Percentiles rank a stretch among this genome's conserved stretches.
These are phyloP conservation scores for Fusarium sp. DNA, from an alignment of 2,329 filamentous ascomycete genomes.

Conservation along the genomic window DNA sequence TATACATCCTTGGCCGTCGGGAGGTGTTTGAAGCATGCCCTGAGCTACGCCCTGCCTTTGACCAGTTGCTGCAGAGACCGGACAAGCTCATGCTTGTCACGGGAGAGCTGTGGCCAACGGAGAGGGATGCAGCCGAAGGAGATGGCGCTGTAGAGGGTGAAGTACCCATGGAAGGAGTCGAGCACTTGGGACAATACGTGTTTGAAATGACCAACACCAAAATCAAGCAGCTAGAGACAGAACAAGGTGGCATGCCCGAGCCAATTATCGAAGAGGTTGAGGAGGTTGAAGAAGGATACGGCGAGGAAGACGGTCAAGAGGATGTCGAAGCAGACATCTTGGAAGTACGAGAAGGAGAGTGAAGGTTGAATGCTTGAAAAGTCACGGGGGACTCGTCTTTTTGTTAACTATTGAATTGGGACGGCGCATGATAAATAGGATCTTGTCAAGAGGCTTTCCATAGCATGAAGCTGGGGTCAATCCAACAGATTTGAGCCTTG, in stretches of 20 bases:
- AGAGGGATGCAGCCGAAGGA: constrained; percentile 61
- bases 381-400: neutral
- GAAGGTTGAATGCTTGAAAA: constrained; percentile 10
- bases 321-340: constrained; percentile 50
- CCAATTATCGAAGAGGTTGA: constrained; percentile 44
- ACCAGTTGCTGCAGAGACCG: constrained; percentile 78
- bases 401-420: constrained; percentile 7
- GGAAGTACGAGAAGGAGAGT: constrained; percentile 51
- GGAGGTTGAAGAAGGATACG: constrained; percentile 47
- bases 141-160: constrained; percentile 61
- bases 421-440: constrained; percentile 15
- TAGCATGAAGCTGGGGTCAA: constrained; percentile 4
- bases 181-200: constrained; percentile 96
- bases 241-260: constrained; percentile 44
- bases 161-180: constrained; percentile 87
- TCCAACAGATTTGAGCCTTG: neutral
- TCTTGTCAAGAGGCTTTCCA: neutral
- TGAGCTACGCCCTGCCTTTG: constrained; percentile 89
- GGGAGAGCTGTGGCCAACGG: constrained; percentile 85
- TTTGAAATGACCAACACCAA: constrained; percentile 89
- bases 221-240: constrained; percentile 61
- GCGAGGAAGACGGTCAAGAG: constrained; percentile 47
- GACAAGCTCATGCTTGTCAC: constrained; percentile 86
- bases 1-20: constrained; percentile 91
- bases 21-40: constrained; percentile 90